Evolutionary conservation across 2,329 filamentous ascomycete species (phyloP).

Genomic region (Myrmaecium sp.): DNA sequence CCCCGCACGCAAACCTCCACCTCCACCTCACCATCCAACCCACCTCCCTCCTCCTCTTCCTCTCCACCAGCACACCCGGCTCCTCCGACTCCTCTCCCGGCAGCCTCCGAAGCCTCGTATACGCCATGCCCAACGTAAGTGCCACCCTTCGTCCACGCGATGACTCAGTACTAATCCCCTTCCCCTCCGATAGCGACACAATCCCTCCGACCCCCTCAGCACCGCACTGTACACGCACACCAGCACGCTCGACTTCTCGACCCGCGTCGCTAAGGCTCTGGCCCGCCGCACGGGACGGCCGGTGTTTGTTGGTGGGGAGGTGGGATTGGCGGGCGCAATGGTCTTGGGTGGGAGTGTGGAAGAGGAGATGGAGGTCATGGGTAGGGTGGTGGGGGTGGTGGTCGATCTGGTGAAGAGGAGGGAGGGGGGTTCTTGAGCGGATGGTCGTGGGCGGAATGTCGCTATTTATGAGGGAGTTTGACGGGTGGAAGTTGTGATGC

Average conservation of each 20-base stretch:
- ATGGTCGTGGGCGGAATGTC: no score
- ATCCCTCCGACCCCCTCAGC: conserved; percentile 46
- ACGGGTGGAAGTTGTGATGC: no score
- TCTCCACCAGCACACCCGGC: conserved; percentile 33
- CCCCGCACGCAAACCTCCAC: conserved; percentile 39
- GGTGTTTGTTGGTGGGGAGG: conserved; percentile 81
- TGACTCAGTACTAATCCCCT: conserved; percentile 5
- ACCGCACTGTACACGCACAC: conserved; percentile 66
- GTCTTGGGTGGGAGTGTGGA: conserved; percentile 71
- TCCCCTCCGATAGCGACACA: conserved; percentile 7
- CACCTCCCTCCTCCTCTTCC: conserved; percentile 37
- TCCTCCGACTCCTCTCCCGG: conserved; percentile 19
- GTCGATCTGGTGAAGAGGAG: conserved; percentile 31
- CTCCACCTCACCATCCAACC: conserved; percentile 38
- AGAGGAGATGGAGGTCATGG: conserved; percentile 86
- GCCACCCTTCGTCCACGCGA: conserved; percentile 15
- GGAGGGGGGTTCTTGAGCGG: not conserved
- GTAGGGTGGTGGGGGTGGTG: conserved; percentile 54
- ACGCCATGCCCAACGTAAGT: conserved; percentile 75
- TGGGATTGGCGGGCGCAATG: conserved; percentile 56
- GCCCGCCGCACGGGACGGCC: conserved; percentile 56
- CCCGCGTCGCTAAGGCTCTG: conserved; percentile 65
- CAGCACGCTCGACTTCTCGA: conserved; percentile 70
- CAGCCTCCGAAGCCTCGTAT: conserved; percentile 74
- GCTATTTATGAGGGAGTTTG: no score